phyloP scores from a whole-genome alignment of 2,329 filamentous ascomycete genomes.

The Fusarium austroafricanum region DNA sequence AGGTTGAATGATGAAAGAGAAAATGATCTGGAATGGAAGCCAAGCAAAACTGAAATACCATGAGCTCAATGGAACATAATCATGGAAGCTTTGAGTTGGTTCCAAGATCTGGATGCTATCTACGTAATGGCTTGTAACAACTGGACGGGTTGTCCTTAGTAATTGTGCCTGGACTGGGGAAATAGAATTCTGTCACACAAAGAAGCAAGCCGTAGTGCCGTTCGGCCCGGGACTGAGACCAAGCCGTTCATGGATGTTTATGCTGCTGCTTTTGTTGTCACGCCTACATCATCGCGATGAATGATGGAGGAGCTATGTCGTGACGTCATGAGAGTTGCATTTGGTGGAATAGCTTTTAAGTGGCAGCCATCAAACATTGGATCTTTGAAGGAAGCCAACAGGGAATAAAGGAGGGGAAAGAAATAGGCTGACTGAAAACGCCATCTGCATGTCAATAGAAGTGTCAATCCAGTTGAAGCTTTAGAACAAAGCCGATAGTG shows the following conservation, averaged over 20 bases:
- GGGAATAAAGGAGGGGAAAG: not conserved
- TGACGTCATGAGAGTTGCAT: constrained; percentile 44
- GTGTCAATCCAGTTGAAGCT: not conserved
- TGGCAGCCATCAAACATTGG: constrained; percentile 2
- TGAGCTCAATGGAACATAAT: constrained; percentile 23
- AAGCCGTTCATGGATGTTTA: constrained; percentile 10
- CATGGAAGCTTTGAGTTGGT: constrained; percentile 20
- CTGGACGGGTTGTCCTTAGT: not conserved
- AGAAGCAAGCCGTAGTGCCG: not conserved
- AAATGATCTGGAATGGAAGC: not conserved
- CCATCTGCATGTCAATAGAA: not conserved
- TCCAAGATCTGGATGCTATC: constrained; percentile 31
- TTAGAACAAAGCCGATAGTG: not conserved
- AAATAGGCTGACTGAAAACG: not conserved
- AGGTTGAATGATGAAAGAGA: not conserved
- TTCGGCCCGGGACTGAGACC: constrained; percentile 5
- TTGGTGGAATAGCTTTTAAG: constrained; percentile 10
- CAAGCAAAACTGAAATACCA: constrained; percentile 18
- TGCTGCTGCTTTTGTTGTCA: constrained; percentile 29
- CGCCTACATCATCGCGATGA: constrained; percentile 42
- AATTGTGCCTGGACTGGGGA: constrained; percentile 14
- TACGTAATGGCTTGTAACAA: constrained; percentile 33
- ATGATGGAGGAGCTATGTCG: constrained; percentile 19
- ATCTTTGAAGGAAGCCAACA: constrained; percentile 1
- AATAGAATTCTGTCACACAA: constrained; percentile 29